Evolutionary conservation across 139 green algal genomes (phyloP).

Genomic region (Limnomonas spitsbergensis): DNA sequence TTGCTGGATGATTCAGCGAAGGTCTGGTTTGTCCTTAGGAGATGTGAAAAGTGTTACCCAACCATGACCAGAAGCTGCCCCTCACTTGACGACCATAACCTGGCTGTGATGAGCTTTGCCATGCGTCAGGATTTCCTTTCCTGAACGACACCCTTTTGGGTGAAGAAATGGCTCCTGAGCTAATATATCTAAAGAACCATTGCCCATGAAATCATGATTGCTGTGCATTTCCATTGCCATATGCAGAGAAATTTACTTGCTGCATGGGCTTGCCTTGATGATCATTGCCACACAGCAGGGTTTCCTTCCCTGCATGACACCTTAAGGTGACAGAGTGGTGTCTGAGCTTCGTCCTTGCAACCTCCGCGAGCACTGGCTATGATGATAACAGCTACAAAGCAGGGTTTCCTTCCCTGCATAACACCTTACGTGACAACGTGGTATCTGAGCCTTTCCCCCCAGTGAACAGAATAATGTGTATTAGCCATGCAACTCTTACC

Average conservation of each 20-base stretch:
- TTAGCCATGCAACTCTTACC: no score
- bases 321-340: neutral
- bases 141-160: neutral
- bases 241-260: no score
- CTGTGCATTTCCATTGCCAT: no score
- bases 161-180: neutral
- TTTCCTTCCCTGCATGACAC: neutral
- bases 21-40: no score
- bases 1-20: no score
- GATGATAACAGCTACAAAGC: neutral
- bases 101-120: neutral
- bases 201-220: no score
- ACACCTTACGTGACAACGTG: neutral
- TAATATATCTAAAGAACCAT: no score
- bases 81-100: no score
- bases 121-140: neutral
- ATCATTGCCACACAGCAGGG: neutral
- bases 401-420: constrained; percentile 2
- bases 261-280: no score
- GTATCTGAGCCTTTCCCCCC: neutral
- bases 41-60: no score
- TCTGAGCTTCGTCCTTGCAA: neutral
- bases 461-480: no score
- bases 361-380: neutral
- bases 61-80: no score